These are phyloP conservation scores for Lojkania enalia DNA, from an alignment of 2,329 filamentous ascomycete species.

Conservation along the genomic window DNA sequence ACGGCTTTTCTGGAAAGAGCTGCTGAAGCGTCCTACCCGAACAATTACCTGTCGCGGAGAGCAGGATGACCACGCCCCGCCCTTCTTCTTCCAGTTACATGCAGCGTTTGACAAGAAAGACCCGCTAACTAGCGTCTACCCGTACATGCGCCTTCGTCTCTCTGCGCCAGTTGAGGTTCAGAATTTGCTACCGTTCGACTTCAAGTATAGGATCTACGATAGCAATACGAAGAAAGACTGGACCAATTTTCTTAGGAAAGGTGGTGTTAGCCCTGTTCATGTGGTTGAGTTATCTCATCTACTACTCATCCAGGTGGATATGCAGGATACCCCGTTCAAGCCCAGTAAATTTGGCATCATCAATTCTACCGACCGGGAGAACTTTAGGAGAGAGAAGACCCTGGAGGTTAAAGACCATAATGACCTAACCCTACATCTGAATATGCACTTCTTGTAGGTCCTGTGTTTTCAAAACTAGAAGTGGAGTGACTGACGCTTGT, in stretches of 20 bases:
- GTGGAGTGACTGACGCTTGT: not conserved
- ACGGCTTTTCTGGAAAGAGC: conserved; percentile 87
- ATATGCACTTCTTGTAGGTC: conserved; percentile 80
- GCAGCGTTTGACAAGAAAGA: conserved; percentile 82
- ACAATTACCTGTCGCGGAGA: conserved; percentile 90
- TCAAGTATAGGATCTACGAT: conserved; percentile 99
- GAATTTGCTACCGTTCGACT: conserved; percentile 93
- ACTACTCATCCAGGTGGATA: conserved; percentile 87
- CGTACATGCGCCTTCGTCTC: conserved; percentile 90
- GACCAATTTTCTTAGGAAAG: conserved; percentile 97
- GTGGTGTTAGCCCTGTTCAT: conserved; percentile 94
- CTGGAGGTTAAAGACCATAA: conserved; percentile 83
- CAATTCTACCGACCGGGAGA: conserved; percentile 83
- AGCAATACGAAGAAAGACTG: conserved; percentile 98
- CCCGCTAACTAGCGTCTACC: conserved; percentile 81
- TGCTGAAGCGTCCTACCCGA: conserved; percentile 80
- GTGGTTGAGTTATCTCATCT: conserved; percentile 95
- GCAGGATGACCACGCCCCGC: conserved; percentile 71
- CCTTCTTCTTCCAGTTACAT: conserved; percentile 97
- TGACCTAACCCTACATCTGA: conserved; percentile 76
- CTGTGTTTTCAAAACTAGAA: not conserved
- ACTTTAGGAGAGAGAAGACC: conserved; percentile 81
- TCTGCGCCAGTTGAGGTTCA: conserved; percentile 93
- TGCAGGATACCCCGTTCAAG: conserved; percentile 95
- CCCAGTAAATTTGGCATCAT: conserved; percentile 97